Evolutionary conservation across 1,284 basidiomycete species (phyloP), one percentile per base, ranked within the genome.

Genomic region (Ceratobasidium sp.): DNA sequence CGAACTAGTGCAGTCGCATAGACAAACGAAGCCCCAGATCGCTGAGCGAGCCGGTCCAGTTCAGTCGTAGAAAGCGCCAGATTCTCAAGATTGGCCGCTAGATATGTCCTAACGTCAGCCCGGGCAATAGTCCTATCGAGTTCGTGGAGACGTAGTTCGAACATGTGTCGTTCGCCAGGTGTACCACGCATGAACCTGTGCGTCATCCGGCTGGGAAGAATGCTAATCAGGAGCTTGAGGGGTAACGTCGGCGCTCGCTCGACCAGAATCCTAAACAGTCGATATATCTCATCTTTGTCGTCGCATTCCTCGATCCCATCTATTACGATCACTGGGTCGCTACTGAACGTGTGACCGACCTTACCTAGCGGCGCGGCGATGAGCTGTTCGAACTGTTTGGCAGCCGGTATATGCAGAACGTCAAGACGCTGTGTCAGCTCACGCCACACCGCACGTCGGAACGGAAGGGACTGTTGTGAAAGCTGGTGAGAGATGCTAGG

Each of bases 31-130:
- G n/a, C 40, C 18, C 63, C 42, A 3, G 63, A 46, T 46, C 44
- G 40, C 40, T 46, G 40, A 23, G 39, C 42, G n/a, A 66, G 63
- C 2, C 5, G 44, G 1, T 18, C 42, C 1, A 66, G 18, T 13
- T 1, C 46, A 5, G 63, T 4, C 2, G 13, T 42, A n/a, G 63
- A 20, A 10, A 66, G 20, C 1, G 6, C 13, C 12, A 23, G n/a
- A 9, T 1, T 9, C 3, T 68, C 26, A 20, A 68, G 46, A 2
- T 68, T 40, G 5, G 15, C 33, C 3, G 4, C 10, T 3, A 68
- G 49, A 23, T 68, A 68, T 20, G 67, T 68, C 13, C 18, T 55
- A n/a, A 68, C 55, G 23, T 68, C 67, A 2, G 53, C 23, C n/a
- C n/a, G 44, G 1, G 55, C 67, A 33, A 10, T 26, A 18, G 23